Evolutionary conservation across 129 eudicot species (phyloP).

Genomic region (Deinandra increscens): DNA sequence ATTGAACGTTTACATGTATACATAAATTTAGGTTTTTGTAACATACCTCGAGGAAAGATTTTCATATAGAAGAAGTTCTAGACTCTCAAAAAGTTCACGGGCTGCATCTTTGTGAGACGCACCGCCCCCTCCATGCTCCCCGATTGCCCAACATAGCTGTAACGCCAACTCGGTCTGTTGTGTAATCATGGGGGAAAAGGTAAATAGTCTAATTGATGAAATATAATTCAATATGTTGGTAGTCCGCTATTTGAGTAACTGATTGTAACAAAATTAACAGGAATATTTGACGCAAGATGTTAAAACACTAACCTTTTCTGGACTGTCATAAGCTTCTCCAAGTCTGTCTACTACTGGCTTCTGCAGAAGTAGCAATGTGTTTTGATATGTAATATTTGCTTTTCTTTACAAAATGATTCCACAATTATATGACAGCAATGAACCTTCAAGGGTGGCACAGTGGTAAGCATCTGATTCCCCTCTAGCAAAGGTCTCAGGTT

Average conservation of each 20-base stretch:
- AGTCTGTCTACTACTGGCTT: slow-evolving; percentile 91
- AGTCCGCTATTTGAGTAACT: not conserved
- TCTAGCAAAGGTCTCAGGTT: too few species aligned
- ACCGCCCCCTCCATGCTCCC: slow-evolving; percentile 98
- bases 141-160: slow-evolving; percentile 98
- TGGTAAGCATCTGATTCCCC: too few species aligned
- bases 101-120: slow-evolving; percentile 81
- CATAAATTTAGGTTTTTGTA: slow-evolving; percentile 3
- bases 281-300: not conserved
- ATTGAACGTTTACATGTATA: not conserved
- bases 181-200: slow-evolving; percentile 16
- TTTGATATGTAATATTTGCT: not conserved
- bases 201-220: not conserved
- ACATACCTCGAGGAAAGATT: slow-evolving; percentile 84
- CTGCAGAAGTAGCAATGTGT: slow-evolving; percentile 42
- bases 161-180: slow-evolving; percentile 90
- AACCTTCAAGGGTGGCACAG: too few species aligned
- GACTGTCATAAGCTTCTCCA: slow-evolving; percentile 92
- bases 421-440: not conserved
- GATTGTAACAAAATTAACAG: not conserved
- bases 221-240: not conserved
- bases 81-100: slow-evolving; percentile 92
- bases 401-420: not conserved
- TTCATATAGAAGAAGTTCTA: slow-evolving; percentile 86
- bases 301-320: slow-evolving; percentile 57